A percentile compares a stretch with the other conserved stretches of the same genome.
Conservation (phyloP, 2,329 filamentous ascomycete species). For the Alternaria consortialis region DNA sequence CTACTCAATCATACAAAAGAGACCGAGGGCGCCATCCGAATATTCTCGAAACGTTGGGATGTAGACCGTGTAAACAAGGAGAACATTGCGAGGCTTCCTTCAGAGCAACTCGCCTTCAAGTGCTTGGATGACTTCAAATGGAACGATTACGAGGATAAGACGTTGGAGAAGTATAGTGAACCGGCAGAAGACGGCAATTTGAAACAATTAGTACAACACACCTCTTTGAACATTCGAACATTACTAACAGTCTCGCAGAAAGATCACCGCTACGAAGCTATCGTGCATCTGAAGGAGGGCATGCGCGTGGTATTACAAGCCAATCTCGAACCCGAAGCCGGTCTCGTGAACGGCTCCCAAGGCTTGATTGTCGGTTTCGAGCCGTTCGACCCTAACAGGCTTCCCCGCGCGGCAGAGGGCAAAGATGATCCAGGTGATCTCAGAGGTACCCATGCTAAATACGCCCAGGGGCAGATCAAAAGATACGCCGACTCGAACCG, state of each 20-base stretch:
- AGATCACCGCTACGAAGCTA: constrained; percentile 59
- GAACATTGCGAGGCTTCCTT: constrained; percentile 44
- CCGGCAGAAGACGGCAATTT: constrained; percentile 15
- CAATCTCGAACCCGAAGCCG: constrained; percentile 54
- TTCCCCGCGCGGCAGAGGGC: constrained; percentile 36
- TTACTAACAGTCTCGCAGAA: constrained; percentile 13
- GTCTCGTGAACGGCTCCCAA: constrained; percentile 50
- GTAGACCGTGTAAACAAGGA: constrained; percentile 47
- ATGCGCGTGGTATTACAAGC: constrained; percentile 64
- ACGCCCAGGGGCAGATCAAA: constrained; percentile 51
- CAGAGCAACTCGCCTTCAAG: constrained; percentile 34
- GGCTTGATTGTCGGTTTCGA: constrained; percentile 51
- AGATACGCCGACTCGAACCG: constrained; percentile 50
- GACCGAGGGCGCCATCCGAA: constrained; percentile 55
- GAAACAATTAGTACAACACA: constrained; percentile 30
- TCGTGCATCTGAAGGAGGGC: constrained; percentile 58
- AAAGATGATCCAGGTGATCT: constrained; percentile 25
- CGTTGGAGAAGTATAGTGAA: constrained; percentile 19
- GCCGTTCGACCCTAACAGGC: constrained; percentile 34
- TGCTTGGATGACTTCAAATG: constrained; percentile 56
- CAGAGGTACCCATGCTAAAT: constrained; percentile 51
- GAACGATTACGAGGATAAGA: constrained; percentile 38
- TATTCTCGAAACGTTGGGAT: constrained; percentile 55
- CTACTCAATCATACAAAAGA: constrained; percentile 59
- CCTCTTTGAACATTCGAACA: not conserved